Base-by-base conservation (phyloP, 2,329 filamentous ascomycete genomes). In the Penicillium digitatum region DNA sequence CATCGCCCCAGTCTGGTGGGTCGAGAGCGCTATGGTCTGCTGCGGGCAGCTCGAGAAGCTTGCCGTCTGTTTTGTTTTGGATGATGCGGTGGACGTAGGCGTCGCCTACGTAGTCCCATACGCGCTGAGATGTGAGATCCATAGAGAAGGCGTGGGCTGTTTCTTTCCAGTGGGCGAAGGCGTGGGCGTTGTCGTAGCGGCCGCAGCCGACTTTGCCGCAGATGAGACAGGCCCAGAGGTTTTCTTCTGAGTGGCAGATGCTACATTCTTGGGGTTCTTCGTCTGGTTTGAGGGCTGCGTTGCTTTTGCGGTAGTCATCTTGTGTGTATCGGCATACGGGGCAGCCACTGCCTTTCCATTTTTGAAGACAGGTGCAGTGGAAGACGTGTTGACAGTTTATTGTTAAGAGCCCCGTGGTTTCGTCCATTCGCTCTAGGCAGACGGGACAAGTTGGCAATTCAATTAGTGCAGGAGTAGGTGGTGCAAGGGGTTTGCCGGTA, bases 311-410 rank as follows among this genome's bases (percentile, higher is more conserved):
- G 54, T 76, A 71, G 53, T 82, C 79, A 44, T 85, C 83, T 65
- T 88, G 85, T 1, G 92, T 95, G 66, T 95, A 96, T 32, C 94
- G 85, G 67, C 94, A 99, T 7, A 99, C 91, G 0, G 94, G 94
- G 69, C 94, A 99, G 5, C 93, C 93, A 26, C 87, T 88, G 5
- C 93, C 92, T 69, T 89, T 90, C 94, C 94, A 99, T 69, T 94
- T 97, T 68, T 96, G 89, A 0, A 99, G 80, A 73, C 94, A 99
- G 1, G 87, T 92, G 69, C 94, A 97, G 72, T 99, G 94, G 69
- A 99, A 99, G 48, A 97, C 90, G 67, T 99, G 94, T 67, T 97
- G 93, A 70, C 94, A 99, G 29, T 95, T 87, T 38, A 97, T 97
- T 0, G 94, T 99, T 69, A 99, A 84, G 2, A 99, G 79, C 0